Conservation (phyloP, 306 rosid species). For the Acacia confusa region DNA sequence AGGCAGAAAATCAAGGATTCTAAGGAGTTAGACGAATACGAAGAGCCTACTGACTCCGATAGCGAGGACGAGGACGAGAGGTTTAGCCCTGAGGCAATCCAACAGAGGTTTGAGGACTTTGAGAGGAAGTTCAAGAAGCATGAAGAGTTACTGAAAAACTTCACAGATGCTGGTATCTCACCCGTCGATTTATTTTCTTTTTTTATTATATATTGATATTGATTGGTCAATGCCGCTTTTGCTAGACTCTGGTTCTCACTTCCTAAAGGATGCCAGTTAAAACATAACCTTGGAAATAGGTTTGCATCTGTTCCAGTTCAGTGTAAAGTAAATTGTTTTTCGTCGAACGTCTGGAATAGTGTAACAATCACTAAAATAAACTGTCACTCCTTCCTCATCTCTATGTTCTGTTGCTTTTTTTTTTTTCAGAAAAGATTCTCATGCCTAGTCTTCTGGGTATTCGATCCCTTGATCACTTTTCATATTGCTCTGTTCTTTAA, state of each 20-base stretch:
- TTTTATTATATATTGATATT: background rate
- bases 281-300: background rate
- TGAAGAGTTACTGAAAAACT: conserved; percentile 57
- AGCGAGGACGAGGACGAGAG: conserved; percentile 71
- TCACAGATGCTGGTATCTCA: conserved; percentile 49
- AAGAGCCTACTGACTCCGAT: conserved; percentile 84
- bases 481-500: background rate
- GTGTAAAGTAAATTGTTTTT: background rate
- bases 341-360: background rate
- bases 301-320: background rate
- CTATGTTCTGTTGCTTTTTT: background rate
- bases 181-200: background rate
- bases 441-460: background rate
- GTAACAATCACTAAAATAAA: background rate
- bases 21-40: conserved; percentile 40
- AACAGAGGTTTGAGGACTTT: conserved; percentile 46
- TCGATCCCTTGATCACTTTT: background rate
- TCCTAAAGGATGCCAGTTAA: background rate
- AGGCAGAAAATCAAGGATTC: conserved; percentile 47
- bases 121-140: conserved; percentile 69
- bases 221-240: background rate
- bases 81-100: conserved; percentile 40
- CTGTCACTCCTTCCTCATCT: background rate
- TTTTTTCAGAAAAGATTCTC: background rate
- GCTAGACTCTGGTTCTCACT: background rate